Evolutionary conservation across 129 eudicot genomes (phyloP), one percentile per base, ranked within the genome.

Genomic region (Silybum marianum): DNA sequence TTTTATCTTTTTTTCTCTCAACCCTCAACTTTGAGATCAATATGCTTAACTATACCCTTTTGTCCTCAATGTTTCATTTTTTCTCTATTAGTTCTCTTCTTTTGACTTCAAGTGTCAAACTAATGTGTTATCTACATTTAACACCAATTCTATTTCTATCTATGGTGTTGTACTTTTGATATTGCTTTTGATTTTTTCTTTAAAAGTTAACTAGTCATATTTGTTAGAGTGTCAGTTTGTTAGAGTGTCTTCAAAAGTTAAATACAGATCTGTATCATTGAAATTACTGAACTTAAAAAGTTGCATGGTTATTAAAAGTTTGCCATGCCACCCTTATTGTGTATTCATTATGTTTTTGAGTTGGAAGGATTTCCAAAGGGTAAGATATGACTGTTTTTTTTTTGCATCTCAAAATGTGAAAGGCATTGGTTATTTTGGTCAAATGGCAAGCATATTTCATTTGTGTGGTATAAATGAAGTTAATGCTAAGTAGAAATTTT

Each of bases 391-490:
- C n/a, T n/a, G n/a, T n/a, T n/a, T n/a, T n/a, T 9, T 63, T 63
- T 19, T 6, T 63, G 12, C 69, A 63, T 63, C 69, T 63, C 69
- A 21, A 63, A 65, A 24, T 54, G 66, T 13, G 16, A 4, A 48
- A 12, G 63, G 63, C 21, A 51, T 51, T 51, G 22, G 60, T 48
- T 13, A 13, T 14, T 51, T 14, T 51, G 63, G 63, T 14, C 7
- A 9, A 40, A 9, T 40, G 46, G 78, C 12, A 13, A 71, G 25
- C 13, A 48, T 18, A 46, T 30, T n/a, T 46, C 4, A 58, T 71
- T 13, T 60, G 30, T 80, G 71, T 72, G 26, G 44, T 73, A n/a
- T 71, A 60, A 22, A 14, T 72, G 78, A 58, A 71, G 72, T 79
- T 71, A 22, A 42, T 80, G 26, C 77, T 54, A 51, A 51, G 25